Evolutionary conservation across 1,139 yeast genomes (phyloP), one percentile per base, ranked within the genome.

Genomic region (Kodamaea fungicola): DNA sequence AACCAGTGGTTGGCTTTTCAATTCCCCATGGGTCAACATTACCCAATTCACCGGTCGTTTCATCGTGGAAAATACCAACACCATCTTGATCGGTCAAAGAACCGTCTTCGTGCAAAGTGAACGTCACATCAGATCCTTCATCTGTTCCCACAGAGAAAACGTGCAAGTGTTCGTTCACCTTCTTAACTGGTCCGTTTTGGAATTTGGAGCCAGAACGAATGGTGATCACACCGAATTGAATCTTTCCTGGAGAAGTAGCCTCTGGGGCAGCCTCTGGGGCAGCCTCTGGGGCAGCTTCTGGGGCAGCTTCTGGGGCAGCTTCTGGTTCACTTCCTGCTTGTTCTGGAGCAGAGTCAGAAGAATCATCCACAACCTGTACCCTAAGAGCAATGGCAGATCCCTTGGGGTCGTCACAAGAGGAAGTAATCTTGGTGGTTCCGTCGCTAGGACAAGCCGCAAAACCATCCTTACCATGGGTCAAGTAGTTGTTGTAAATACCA

Each of bases 61-160:
- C 41, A 44, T 59, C 56, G 40, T 56, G 48, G 44, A 47, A 49
- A 33, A 62, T 45, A 9, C 57, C 63, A 33, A 49, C 46, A 8
- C 59, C 59, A 37, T 52, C 54, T 39, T 55, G 60, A 50, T 62
- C 67, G 16, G 42, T 49, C 51, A 62, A 55, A 19, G 62, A 41
- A 12, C 56, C 54, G 35, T 60, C 63, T 7, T 42, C 35, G 29
- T 49, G 46, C 47, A 61, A 53, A 7, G 55, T 46, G 38, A 61
- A 51, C 9, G 42, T 39, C 28, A 57, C 44, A 30, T 46, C 57
- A 8, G 44, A 38, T 12, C 67, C 67, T 21, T 55, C 59, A 29
- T 41, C 29, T 3, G 65, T 66, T 13, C 64, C 67, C 26, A 62
- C 64, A 10, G 59, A 46, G 45, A 61, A 61, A 6, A 60, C 65